Base-by-base conservation (phyloP, 345 rosid genomes). In the Eutrema heterophyllum region DNA sequence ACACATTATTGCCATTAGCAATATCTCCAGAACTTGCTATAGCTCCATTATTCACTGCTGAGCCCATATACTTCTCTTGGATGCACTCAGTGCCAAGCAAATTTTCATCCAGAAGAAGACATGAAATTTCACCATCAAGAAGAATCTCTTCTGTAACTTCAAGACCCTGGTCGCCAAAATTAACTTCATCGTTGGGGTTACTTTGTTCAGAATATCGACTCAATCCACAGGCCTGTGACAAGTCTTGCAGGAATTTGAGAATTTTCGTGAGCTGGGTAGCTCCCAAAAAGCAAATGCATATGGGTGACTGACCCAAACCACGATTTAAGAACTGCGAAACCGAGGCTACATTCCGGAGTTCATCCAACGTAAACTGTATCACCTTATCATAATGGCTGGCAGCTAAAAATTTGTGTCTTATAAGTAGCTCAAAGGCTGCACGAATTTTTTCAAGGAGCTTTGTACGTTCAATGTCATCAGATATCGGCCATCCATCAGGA, bases 231-330 rank as follows among this genome's bases (percentile, higher is more conserved):
- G 86, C 82, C 75, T 84, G 86, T 71, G 92, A 85, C 50, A 92
- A 59, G 53, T 90, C 97, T 86, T 90, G 97, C 84, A 95, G 81
- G 85, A 87, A 95, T 76, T 90, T 89, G 33, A 90, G 86, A 70
- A 92, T 84, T 81, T 87, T 90, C 82, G 65, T 82, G 57, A 95
- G 99, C 72, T 87, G 97, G 55, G 80, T 51, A 51, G 89, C 94
- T 70, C 92, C 98, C 80, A 95, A 73, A 73, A 95, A 87, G 86
- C 96, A 84, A 56, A 92, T 90, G 83, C 92, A 89, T 46, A 81
- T 53, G 9, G 90, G 96, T 69, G 92, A 82, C 71, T 84, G 89
- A 73, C 81, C 88, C 61, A 92, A 80, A 58, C 84, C 88, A 48
- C 65, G 72, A 79, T 75, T 84, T 74, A 90, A 80, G 78, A 90